A percentile compares a stretch with the other conserved stretches of the same genome.
Evolutionary conservation across 306 rosid genomes (phyloP).

Genomic region (Rosa rugosa): DNA sequence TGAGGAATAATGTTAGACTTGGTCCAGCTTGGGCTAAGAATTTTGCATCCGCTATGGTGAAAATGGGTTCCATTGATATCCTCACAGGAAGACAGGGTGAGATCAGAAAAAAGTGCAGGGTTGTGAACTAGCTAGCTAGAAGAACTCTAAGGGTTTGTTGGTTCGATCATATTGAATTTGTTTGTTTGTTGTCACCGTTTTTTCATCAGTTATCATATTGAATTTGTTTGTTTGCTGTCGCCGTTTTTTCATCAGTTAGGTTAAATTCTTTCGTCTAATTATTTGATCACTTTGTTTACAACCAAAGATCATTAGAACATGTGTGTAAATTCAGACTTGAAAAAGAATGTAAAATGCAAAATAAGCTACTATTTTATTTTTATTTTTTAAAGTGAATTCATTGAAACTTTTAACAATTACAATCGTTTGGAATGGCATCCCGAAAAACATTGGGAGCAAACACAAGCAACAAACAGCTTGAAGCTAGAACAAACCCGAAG

Average conservation of each 20-base stretch:
- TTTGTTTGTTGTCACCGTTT: not conserved
- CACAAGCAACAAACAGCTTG: too few relatives aligned
- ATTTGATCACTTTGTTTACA: not conserved
- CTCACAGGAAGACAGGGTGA: conserved; percentile 35
- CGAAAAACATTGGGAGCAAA: too few relatives aligned
- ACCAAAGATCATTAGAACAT: not conserved
- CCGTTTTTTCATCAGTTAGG: not conserved
- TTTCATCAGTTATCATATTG: not conserved
- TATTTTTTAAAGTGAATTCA: too few relatives aligned
- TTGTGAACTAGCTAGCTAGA: conserved; percentile 23
- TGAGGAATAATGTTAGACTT: conserved; percentile 21
- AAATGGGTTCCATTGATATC: conserved; percentile 37
- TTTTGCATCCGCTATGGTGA: conserved; percentile 42
- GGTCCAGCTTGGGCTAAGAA: conserved; percentile 27
- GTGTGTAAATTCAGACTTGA: not conserved
- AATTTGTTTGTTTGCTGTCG: not conserved
- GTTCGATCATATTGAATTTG: not conserved
- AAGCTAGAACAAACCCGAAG: too few relatives aligned
- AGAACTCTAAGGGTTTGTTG: not conserved
- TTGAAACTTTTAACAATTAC: too few relatives aligned
- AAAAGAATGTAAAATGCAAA: too few relatives aligned
- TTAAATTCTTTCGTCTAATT: not conserved
- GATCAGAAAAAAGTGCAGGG: conserved; percentile 33
- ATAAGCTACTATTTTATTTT: too few relatives aligned
- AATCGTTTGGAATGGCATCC: too few relatives aligned